Evolutionary conservation across 2,329 filamentous ascomycete genomes (phyloP).

Genomic region (Nothomitra cinnamomea): DNA sequence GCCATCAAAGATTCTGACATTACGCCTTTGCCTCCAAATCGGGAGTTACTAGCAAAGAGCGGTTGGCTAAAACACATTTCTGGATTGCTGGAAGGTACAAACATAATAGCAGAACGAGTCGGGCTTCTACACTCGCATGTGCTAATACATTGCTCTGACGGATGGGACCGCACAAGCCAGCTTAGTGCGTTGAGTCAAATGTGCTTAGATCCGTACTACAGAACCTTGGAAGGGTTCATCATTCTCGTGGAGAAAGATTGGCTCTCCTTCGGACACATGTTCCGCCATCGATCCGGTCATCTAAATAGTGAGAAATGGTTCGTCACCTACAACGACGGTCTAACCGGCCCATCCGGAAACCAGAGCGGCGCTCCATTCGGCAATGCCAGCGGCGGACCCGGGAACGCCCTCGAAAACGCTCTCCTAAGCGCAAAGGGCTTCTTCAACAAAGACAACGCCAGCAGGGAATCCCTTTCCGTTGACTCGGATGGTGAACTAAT

Average conservation of each 20-base stretch:
- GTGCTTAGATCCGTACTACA: conserved; percentile 88
- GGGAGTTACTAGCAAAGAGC: conserved; percentile 65
- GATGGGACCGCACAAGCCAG: conserved; percentile 95
- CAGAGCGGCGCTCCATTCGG: conserved; percentile 19
- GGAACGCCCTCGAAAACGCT: conserved; percentile 72
- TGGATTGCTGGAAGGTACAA: conserved; percentile 67
- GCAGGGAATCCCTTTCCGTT: conserved; percentile 39
- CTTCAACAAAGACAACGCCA: conserved; percentile 66
- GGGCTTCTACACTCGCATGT: conserved; percentile 89
- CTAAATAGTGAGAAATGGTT: conserved; percentile 93
- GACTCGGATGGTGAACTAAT: conserved; percentile 42
- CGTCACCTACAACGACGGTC: conserved; percentile 56
- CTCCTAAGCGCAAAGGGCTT: conserved; percentile 74
- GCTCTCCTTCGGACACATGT: conserved; percentile 96
- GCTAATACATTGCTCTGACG: conserved; percentile 93
- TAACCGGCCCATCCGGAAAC: conserved; percentile 18
- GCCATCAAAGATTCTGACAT: conserved; percentile 86
- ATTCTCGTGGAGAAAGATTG: conserved; percentile 93
- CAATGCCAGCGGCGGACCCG: conserved; percentile 25
- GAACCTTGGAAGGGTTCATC: conserved; percentile 88
- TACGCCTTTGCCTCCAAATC: conserved; percentile 63
- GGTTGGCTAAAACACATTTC: conserved; percentile 84
- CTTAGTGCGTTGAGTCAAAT: conserved; percentile 81
- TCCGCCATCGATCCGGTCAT: conserved; percentile 77
- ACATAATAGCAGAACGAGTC: conserved; percentile 70